Evolutionary conservation across 441 rosid genomes (phyloP), one percentile per base, ranked within the genome.

Genomic region (Populus hybrid): DNA sequence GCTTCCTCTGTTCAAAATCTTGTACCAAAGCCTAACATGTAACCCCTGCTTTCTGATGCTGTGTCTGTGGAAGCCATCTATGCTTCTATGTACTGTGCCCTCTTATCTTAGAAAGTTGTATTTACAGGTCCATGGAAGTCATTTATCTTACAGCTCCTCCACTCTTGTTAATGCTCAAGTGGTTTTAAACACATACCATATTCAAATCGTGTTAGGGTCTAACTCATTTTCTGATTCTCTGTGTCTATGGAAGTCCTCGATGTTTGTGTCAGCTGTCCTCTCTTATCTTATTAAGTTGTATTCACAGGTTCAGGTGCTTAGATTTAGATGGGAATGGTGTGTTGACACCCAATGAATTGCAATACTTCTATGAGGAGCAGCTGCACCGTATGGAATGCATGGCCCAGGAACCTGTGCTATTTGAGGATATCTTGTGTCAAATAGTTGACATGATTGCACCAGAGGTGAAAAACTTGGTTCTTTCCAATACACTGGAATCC

Each of bases 321-420:
- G 99, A 95, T 89, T 87, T 95, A 90, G 99, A 95, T 88, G 97
- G 91, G 19, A 94, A 95, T 81, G 97, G 97, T 75, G 74, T 91
- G 72, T 73, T 95, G 75, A 94, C 97, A 0, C 81, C 91, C 73
- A 90, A 90, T 72, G 99, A 95, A 83, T 85, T 95, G 89, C 98
- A 94, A 76, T 95, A 89, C 90, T 95, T 92, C 84, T 95, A 91
- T 74, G 98, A 94, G 80, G 99, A 95, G 85, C 97, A 95, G 82
- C 83, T 94, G 84, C 99, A 95, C 84, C 94, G 99, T 35, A 95
- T 95, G 98, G 99, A 95, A 83, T 95, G 99, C 83, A 89, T 95
- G 95, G 92, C 94, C 5, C 99, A 94, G 83, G 99, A 95, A 71
- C 94, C 98, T 8, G 98, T 95, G 63, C 86, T 92, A 35, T 94